Percentiles rank a stretch among this genome's conserved stretches.
phyloP scores from a whole-genome alignment of 2,329 filamentous ascomycete genomes.

The Ramularia endophylla region DNA sequence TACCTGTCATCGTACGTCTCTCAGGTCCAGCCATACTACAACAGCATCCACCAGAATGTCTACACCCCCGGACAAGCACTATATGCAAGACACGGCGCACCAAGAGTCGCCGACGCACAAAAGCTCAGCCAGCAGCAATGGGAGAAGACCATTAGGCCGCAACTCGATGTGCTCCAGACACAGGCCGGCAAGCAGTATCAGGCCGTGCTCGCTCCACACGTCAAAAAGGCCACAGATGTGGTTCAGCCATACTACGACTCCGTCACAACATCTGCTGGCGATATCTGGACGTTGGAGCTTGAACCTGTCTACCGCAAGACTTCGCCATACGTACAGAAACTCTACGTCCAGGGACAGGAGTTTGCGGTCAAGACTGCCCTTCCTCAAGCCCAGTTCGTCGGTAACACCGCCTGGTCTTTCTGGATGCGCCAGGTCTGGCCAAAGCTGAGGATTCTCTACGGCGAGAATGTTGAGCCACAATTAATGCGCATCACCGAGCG shows the following conservation, averaged over 20 bases:
- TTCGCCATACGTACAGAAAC: slow-evolving; percentile 65
- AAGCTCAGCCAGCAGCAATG: slow-evolving; percentile 66
- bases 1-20: slow-evolving; percentile 83
- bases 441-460: slow-evolving; percentile 70
- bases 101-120: slow-evolving; percentile 62
- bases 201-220: slow-evolving; percentile 64
- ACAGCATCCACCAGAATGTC: slow-evolving; percentile 52
- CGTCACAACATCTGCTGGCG: slow-evolving; percentile 55
- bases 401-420: slow-evolving; percentile 64
- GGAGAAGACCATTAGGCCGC: slow-evolving; percentile 71
- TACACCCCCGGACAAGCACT: slow-evolving; percentile 61
- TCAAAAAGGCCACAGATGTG: slow-evolving; percentile 54
- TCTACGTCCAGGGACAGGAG: slow-evolving; percentile 60
- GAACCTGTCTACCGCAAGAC: slow-evolving; percentile 70
- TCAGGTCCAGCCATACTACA: slow-evolving; percentile 65
- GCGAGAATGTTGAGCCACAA: slow-evolving; percentile 92
- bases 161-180: slow-evolving; percentile 59
- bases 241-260: slow-evolving; percentile 68
- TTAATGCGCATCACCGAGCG: slow-evolving; percentile 86
- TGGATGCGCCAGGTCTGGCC: slow-evolving; percentile 75
- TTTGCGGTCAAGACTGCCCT: slow-evolving; percentile 65
- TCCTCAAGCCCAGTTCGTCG: slow-evolving; percentile 65
- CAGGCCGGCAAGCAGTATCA: slow-evolving; percentile 63
- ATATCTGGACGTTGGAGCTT: slow-evolving; percentile 66
- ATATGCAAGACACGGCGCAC: slow-evolving; percentile 66